phyloP scores from a whole-genome alignment of 2,329 filamentous ascomycete genomes.

The Furcasterigmium furcatum region DNA sequence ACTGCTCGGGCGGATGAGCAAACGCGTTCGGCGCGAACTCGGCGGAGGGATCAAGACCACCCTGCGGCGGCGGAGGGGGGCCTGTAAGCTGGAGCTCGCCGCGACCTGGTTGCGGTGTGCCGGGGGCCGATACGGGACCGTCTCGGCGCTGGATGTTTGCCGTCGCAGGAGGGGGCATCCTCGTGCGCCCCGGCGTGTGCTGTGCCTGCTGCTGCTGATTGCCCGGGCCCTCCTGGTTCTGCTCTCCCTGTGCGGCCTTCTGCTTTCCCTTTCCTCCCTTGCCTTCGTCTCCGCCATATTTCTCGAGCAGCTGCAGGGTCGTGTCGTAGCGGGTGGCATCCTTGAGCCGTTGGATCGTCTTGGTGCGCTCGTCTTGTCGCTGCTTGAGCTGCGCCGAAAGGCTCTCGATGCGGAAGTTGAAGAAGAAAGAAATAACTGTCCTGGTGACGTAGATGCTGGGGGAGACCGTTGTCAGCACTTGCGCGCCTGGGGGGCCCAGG shows the following conservation, averaged over 20 bases:
- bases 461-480: background rate
- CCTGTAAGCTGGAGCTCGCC: constrained; percentile 9
- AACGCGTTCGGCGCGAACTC: constrained; percentile 77
- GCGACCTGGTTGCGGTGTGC: constrained; percentile 20
- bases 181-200: constrained; percentile 34
- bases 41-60: constrained; percentile 38
- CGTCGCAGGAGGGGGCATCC: constrained; percentile 56
- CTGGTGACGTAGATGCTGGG: constrained; percentile 77
- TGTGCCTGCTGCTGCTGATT: constrained; percentile 14
- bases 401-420: constrained; percentile 74
- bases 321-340: constrained; percentile 94
- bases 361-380: constrained; percentile 74
- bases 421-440: constrained; percentile 64
- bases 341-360: constrained; percentile 92
- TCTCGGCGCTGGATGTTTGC: constrained; percentile 54
- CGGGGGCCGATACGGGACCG: constrained; percentile 18
- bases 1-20: constrained; percentile 21
- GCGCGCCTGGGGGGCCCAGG: background rate
- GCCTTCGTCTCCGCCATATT: constrained; percentile 74
- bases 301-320: constrained; percentile 87
- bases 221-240: constrained; percentile 24
- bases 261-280: constrained; percentile 30
- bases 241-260: constrained; percentile 15
- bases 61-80: constrained; percentile 14
- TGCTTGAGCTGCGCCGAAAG: constrained; percentile 68